Conservation (phyloP, 176 grass and related monocot genomes). For the Zizania latifolia region DNA sequence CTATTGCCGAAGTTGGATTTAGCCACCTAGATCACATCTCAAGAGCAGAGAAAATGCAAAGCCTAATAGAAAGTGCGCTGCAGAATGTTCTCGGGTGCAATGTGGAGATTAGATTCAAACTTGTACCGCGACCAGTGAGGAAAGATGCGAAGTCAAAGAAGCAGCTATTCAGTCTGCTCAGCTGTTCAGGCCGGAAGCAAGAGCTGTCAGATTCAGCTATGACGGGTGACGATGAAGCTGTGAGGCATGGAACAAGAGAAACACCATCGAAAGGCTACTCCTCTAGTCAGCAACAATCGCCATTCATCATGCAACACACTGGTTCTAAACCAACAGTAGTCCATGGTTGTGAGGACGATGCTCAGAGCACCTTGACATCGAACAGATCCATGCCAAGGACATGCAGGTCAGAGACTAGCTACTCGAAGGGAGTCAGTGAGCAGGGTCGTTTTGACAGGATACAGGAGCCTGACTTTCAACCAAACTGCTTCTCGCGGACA, state of each 20-base stretch:
- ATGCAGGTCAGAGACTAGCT: slow-evolving; percentile 50
- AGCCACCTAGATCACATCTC: slow-evolving; percentile 75
- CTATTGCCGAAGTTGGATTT: slow-evolving; percentile 90
- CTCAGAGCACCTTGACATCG: slow-evolving; percentile 51
- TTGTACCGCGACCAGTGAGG: slow-evolving; percentile 35
- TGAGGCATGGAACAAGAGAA: slow-evolving; percentile 41
- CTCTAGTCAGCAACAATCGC: slow-evolving; percentile 53
- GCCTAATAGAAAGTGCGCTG: slow-evolving; percentile 55
- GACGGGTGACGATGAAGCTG: slow-evolving; percentile 49
- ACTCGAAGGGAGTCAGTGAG: slow-evolving; percentile 57
- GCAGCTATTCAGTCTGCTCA: slow-evolving; percentile 74
- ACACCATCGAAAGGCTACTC: slow-evolving; percentile 60
- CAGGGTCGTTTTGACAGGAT: slow-evolving; percentile 46
- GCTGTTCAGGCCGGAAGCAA: slow-evolving; percentile 89
- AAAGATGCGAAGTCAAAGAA: slow-evolving; percentile 67
- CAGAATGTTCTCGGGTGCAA: slow-evolving; percentile 83
- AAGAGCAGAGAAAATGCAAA: slow-evolving; percentile 76
- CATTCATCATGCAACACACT: slow-evolving; percentile 35
- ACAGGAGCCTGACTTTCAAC: slow-evolving; percentile 70
- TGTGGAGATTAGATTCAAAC: slow-evolving; percentile 81
- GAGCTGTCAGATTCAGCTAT: slow-evolving; percentile 67
- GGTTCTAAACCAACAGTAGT: slow-evolving; percentile 43
- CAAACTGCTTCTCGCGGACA: slow-evolving; percentile 78
- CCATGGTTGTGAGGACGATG: slow-evolving; percentile 53
- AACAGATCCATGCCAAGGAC: slow-evolving; percentile 65